Evolutionary conservation across 768 basidiomycete species (phyloP).

Genomic region (Fistulinella prunicolor): DNA sequence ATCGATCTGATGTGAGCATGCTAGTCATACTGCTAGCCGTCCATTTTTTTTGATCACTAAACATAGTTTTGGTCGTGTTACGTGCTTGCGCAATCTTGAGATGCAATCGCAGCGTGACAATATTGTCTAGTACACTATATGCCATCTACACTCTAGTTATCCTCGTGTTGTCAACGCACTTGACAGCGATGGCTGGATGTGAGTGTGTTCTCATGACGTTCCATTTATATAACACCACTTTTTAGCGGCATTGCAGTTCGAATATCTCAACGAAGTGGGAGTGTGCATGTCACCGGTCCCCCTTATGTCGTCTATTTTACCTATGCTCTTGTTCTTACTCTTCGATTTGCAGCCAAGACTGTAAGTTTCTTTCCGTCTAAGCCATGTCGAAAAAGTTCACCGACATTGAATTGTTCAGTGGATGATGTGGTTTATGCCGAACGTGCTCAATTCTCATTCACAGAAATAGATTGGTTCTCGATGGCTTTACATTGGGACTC

Average conservation of each 20-base stretch:
- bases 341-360: not conserved
- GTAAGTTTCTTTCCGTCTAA: slow-evolving; percentile 7
- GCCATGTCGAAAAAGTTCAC: not conserved
- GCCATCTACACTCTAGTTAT: slow-evolving; percentile 2
- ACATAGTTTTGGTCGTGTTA: slow-evolving; percentile 23
- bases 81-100: slow-evolving; percentile 25
- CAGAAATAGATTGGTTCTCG: slow-evolving; percentile 1
- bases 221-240: not conserved
- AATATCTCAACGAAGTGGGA: slow-evolving; percentile 7
- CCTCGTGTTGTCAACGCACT: not conserved
- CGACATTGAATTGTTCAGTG: not conserved
- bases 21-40: not conserved
- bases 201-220: not conserved
- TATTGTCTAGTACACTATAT: slow-evolving; percentile 5
- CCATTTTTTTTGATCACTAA: not conserved
- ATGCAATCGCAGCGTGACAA: slow-evolving; percentile 1
- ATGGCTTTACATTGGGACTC: not conserved
- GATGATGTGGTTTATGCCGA: not conserved
- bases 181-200: not conserved
- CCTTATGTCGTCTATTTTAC: slow-evolving; percentile 11
- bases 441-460: not conserved
- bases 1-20: slow-evolving; percentile 21
- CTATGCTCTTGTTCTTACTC: not conserved
- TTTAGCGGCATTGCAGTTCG: not conserved
- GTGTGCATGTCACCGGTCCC: slow-evolving; percentile 8